Conservation (phyloP, 1,139 yeast genomes). For the Sugiyamaella pinicola region DNA sequence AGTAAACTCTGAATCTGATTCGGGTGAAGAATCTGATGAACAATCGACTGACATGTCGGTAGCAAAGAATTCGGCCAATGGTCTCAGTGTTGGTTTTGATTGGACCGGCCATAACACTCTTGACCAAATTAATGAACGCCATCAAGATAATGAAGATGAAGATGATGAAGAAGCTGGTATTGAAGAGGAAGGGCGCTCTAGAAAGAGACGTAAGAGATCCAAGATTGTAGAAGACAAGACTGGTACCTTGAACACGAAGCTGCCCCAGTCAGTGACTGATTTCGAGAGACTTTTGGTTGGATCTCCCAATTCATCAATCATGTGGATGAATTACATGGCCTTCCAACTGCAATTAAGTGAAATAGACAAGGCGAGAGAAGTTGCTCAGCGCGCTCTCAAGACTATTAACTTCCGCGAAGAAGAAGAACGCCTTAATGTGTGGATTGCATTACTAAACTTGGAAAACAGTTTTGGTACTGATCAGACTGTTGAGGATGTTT, state of each 20-base stretch:
- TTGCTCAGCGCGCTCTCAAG: slow-evolving; percentile 89
- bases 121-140: slow-evolving; percentile 54
- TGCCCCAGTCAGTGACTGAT: slow-evolving; percentile 89
- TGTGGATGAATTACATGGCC: slow-evolving; percentile 99
- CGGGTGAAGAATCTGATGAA: slow-evolving; percentile 18
- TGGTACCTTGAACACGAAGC: slow-evolving; percentile 75
- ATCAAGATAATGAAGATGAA: slow-evolving; percentile 56
- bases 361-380: slow-evolving; percentile 88
- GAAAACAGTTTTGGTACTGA: slow-evolving; percentile 91
- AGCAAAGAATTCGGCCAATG: slow-evolving; percentile 41
- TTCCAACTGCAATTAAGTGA: slow-evolving; percentile 95
- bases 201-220: slow-evolving; percentile 47
- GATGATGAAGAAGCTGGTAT: slow-evolving; percentile 47
- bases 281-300: slow-evolving; percentile 90
- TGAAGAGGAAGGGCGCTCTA: slow-evolving; percentile 41
- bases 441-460: slow-evolving; percentile 94
- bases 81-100: slow-evolving; percentile 86
- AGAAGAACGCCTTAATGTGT: slow-evolving; percentile 86
- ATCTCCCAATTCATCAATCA: slow-evolving; percentile 87
- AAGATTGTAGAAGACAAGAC: slow-evolving; percentile 73
- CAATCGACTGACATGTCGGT: slow-evolving; percentile 26
- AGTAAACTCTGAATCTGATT: slow-evolving; percentile 26
- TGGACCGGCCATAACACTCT: slow-evolving; percentile 87
- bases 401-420: slow-evolving; percentile 91
- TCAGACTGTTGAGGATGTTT: slow-evolving; percentile 75